A percentile compares a stretch with the other conserved stretches of the same genome.
phyloP scores from a whole-genome alignment of 1,139 yeast species.

The Yamadazyma mexicana region DNA sequence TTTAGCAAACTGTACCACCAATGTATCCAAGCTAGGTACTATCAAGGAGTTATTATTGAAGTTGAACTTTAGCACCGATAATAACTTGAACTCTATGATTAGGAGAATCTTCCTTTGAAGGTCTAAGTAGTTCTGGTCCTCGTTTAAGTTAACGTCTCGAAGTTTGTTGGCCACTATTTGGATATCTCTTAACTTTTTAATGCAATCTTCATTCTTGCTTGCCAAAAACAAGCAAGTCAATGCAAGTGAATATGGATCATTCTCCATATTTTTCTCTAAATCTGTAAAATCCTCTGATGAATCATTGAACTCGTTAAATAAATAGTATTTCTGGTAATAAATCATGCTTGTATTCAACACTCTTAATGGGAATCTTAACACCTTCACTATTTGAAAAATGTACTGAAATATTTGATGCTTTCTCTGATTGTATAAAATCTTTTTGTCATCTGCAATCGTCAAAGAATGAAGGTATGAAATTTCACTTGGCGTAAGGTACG shows the following conservation, averaged over 20 bases:
- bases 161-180: constrained; percentile 45
- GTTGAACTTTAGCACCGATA: constrained; percentile 76
- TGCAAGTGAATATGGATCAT: constrained; percentile 57
- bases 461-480: constrained; percentile 51
- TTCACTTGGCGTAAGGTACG: constrained; percentile 60
- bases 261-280: constrained; percentile 26
- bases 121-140: constrained; percentile 34
- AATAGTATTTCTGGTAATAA: constrained; percentile 68
- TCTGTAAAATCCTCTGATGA: constrained; percentile 20
- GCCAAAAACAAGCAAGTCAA: constrained; percentile 78
- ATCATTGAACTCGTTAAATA: constrained; percentile 59
- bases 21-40: constrained; percentile 55
- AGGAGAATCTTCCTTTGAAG: constrained; percentile 54
- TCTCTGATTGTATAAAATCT: constrained; percentile 48
- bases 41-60: constrained; percentile 57
- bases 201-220: constrained; percentile 83
- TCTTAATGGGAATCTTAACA: constrained; percentile 63
- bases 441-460: constrained; percentile 52
- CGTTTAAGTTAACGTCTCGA: constrained; percentile 30
- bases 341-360: constrained; percentile 69
- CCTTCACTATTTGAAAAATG: constrained; percentile 51
- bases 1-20: constrained; percentile 67
- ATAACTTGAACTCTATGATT: constrained; percentile 64
- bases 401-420: constrained; percentile 57
- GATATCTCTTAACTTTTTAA: constrained; percentile 71